Evolutionary conservation across 139 green algal genomes (phyloP), one percentile per base, ranked within the genome.

Genomic region (Chlorella sp.): DNA sequence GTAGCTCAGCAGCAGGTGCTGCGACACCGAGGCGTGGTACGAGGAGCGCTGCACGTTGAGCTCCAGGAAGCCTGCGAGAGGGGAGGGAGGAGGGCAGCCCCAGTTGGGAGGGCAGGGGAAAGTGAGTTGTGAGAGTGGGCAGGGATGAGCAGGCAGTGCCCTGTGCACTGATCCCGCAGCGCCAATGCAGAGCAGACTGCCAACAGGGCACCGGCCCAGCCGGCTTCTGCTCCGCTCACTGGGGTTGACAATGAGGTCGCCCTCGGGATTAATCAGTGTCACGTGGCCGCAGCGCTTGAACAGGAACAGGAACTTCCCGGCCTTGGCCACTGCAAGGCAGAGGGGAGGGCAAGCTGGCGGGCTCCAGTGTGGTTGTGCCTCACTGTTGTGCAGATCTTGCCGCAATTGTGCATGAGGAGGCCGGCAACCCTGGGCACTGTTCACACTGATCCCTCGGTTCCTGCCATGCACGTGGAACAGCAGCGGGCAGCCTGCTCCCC

Each of bases 1-100:
- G 70, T 78, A 78, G 70, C 39, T 60, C 39, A 78, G 25, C 70
- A 78, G 70, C 39, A 78, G 70, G 70, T 78, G 70, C 70, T 78
- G 70, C 70, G 34, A 60, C 39, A 78, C 39, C 3, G 18, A 32
- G 25, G 70, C 56, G 18, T 28, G 32, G 70, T 34, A 60, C 51
- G 51, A 34, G 26, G 39, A 34, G 5, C 70, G 70, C 70, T 78
- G 70, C 70, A 78, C 70, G 39, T 55, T 56, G 26, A 60, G 70
- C 70, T 78, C 70, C 70, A 78, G 39, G 39, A 78, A 78, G 34
- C 69, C 69, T 78, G 70, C 16, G 38, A 44, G 34, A 32, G 13
- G 2, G 28, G 28, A n/a, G 20, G 28, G 28, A 20, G 64, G n/a
- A 28, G 34, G n/a, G 28, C 4, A 28, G n/a, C 44, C 7, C 44